phyloP scores from a whole-genome alignment of 2,329 filamentous ascomycete genomes.

The Chaetothyriales sp. region DNA sequence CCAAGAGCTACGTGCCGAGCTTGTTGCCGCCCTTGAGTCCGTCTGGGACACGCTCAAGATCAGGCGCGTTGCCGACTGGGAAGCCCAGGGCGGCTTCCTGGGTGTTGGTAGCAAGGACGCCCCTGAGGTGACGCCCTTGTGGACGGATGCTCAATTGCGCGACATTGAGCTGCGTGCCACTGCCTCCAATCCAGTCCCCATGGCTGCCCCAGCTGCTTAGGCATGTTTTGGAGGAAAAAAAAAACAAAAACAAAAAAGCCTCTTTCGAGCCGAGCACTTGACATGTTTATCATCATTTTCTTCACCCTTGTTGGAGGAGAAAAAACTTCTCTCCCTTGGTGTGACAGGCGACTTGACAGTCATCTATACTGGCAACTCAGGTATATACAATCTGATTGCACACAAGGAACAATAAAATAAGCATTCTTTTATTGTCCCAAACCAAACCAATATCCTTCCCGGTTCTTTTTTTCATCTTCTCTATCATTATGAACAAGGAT shows the following conservation, averaged over 20 bases:
- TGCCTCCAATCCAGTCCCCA: constrained; percentile 9
- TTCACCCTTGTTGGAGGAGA: not conserved
- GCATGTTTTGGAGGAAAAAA: not conserved
- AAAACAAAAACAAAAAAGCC: not conserved
- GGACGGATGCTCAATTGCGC: constrained; percentile 70
- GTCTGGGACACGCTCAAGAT: constrained; percentile 82
- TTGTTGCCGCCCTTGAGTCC: constrained; percentile 67
- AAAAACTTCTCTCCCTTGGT: not conserved
- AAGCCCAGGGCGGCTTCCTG: constrained; percentile 78
- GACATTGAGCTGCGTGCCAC: constrained; percentile 6
- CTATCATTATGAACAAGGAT: not conserved
- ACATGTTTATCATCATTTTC: not conserved
- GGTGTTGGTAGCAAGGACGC: constrained; percentile 66
- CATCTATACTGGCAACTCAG: not conserved
- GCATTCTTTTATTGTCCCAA: not conserved
- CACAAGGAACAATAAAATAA: not conserved
- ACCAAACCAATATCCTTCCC: too few relatives aligned
- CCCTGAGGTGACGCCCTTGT: constrained; percentile 55
- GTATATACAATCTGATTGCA: not conserved
- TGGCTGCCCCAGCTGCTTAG: constrained; percentile 13
- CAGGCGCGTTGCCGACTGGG: constrained; percentile 89
- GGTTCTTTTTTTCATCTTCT: too few relatives aligned
- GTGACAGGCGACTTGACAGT: constrained; percentile 2
- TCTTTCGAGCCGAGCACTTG: not conserved
- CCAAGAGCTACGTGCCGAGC: constrained; percentile 68